Conservation (phyloP, 1,139 yeast species). For the Lodderomyces elongisporus region DNA sequence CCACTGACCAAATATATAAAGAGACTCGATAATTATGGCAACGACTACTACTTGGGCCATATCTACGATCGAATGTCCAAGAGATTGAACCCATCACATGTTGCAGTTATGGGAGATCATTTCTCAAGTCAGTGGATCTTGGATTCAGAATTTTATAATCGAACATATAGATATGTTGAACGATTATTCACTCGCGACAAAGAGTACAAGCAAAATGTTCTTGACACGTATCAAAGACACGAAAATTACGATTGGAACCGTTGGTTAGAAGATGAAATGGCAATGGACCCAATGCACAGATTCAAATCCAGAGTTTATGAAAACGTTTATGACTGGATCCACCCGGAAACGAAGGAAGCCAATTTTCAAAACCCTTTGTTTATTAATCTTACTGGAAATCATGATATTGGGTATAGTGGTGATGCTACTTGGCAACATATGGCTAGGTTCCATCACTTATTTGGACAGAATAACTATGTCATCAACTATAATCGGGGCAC, state of each 20-base stretch:
- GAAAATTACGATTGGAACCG: constrained; percentile 51
- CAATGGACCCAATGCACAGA: constrained; percentile 36
- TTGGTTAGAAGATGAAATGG: constrained; percentile 37
- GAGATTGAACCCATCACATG: constrained; percentile 68
- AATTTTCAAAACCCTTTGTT: constrained; percentile 49
- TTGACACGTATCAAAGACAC: constrained; percentile 44
- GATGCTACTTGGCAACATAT: constrained; percentile 92
- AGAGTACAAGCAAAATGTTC: constrained; percentile 43
- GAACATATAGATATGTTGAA: constrained; percentile 68
- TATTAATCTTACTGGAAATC: constrained; percentile 87
- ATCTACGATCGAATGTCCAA: constrained; percentile 61
- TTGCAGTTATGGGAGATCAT: constrained; percentile 87
- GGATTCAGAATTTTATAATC: constrained; percentile 75
- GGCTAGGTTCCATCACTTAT: constrained; percentile 65
- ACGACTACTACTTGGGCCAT: constrained; percentile 84
- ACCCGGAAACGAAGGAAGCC: constrained; percentile 28
- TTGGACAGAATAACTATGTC: constrained; percentile 83
- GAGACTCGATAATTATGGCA: constrained; percentile 77
- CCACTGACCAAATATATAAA: constrained; percentile 66
- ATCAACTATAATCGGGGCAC: constrained; percentile 61
- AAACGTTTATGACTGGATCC: constrained; percentile 65
- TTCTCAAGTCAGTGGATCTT: constrained; percentile 95
- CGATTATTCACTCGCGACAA: constrained; percentile 57
- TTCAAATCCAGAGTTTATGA: constrained; percentile 49
- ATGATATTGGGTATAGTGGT: constrained; percentile 93